Base-by-base conservation (phyloP, 768 basidiomycete genomes). In the Trametes gibbosa region DNA sequence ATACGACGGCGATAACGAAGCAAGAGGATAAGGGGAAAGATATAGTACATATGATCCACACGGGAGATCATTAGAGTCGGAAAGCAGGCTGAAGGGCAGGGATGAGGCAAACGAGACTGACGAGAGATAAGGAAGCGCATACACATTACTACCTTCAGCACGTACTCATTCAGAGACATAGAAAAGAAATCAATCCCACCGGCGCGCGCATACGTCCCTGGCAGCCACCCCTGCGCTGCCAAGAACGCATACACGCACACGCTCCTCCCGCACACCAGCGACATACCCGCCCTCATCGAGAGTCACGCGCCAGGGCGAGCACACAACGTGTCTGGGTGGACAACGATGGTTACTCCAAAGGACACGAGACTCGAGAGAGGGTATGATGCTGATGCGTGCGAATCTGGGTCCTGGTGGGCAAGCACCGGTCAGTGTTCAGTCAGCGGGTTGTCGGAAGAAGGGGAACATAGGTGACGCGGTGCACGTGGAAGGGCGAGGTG, bases 251-350 rank as follows among this genome's bases (percentile, higher is more conserved):
- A 19, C 27, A 29, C 52, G 32, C 23, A 10, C 29, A 32, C 29
- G 29, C 29, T 45, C 41, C 41, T 58, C 57, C 23, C 57, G 57
- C 40, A 23, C 57, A 58, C 25, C 57, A 58, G 57, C 57, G 34
- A 46, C 50, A 58, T 58, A 52, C 16, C 24, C 50, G 13, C 41
- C 42, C 50, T 58, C 57, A 39, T 29, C 34, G 34, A 27, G n/a
- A 52, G 57, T 58, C 57, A 34, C 50, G 25, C 57, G 57, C 57
- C 57, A 47, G 21, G 35, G 42, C 24, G 50, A 43, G 50, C 43
- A 27, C 14, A 27, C 57, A 29, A 50, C 56, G 41, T 34, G 19
- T 23, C 25, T 6, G 10, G 29, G 27, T 19, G 29, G 29, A 32
- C 29, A 10, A 21, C 29, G 50, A 50, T 37, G 57, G 25, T 12